Percentiles rank a stretch among this genome's conserved stretches.
Conservation (phyloP, 2,329 filamentous ascomycete species). For the Venturia aucupariae region DNA sequence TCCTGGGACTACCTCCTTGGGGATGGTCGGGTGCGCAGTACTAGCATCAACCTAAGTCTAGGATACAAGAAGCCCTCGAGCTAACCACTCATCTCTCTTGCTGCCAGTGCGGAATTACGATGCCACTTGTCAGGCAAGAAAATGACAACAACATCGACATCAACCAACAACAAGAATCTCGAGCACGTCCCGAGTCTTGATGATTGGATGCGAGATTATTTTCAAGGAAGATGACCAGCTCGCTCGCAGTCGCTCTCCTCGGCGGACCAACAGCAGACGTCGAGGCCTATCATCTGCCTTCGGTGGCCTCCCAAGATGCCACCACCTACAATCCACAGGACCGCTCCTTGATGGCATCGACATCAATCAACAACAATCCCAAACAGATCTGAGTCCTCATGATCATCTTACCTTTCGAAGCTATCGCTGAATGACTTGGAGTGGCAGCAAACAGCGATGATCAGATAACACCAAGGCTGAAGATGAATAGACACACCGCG, state of each 20-base stretch:
- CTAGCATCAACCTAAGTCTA: neutral
- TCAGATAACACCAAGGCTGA: neutral
- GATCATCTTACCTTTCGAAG: neutral
- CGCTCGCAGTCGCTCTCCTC: neutral
- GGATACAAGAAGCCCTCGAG: neutral
- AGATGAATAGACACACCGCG: neutral
- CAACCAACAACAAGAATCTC: neutral
- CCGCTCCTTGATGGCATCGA: too few species aligned
- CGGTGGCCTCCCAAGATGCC: neutral
- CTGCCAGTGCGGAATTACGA: neutral
- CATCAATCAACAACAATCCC: too few species aligned
- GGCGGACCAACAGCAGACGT: neutral
- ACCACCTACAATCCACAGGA: neutral
- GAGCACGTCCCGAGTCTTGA: neutral
- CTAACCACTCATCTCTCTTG: neutral
- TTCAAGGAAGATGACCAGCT: neutral
- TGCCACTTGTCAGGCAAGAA: neutral
- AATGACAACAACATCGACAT: neutral
- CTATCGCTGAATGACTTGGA: neutral
- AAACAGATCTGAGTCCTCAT: neutral
- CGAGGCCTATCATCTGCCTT: too few species aligned
- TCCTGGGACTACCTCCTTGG: neutral
- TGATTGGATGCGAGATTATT: neutral
- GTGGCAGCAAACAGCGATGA: neutral
- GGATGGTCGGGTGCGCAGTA: neutral